A percentile compares a stretch with the other conserved stretches of the same genome.
phyloP scores from a whole-genome alignment of 768 basidiomycete genomes.

The Gautieria morchelliformis region DNA sequence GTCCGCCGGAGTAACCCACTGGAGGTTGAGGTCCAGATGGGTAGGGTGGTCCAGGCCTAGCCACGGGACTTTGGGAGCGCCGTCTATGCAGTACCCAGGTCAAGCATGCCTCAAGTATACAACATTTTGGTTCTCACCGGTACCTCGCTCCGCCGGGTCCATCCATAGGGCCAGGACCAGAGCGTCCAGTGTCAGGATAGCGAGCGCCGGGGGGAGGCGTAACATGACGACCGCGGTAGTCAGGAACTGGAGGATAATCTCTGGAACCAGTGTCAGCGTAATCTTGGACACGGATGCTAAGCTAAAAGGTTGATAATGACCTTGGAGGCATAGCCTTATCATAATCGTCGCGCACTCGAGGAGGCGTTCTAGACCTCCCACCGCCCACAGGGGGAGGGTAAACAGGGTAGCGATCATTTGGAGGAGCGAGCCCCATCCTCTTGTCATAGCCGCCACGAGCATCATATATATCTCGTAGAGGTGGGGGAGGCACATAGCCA shows the following conservation, averaged over 20 bases:
- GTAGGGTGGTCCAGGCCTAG: conserved; percentile 34
- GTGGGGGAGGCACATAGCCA: conserved; percentile 38
- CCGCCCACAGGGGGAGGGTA: conserved; percentile 41
- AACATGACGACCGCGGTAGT: conserved; percentile 41
- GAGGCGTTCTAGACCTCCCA: conserved; percentile 44
- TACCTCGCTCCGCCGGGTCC: conserved; percentile 23
- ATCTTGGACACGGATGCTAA: neutral
- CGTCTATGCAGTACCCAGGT: conserved; percentile 32
- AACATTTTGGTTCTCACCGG: conserved; percentile 22
- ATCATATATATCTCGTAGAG: conserved; percentile 44
- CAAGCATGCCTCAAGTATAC: neutral
- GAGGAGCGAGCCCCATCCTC: conserved; percentile 30
- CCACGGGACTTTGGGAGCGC: conserved; percentile 63
- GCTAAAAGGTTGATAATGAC: conserved; percentile 36
- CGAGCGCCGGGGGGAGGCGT: conserved; percentile 43
- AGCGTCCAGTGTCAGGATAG: conserved; percentile 29
- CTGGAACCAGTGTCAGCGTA: conserved; percentile 22
- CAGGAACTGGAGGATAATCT: conserved; percentile 47
- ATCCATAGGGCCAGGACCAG: conserved; percentile 28
- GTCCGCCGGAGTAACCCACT: conserved; percentile 8
- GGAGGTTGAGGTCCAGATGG: conserved; percentile 22
- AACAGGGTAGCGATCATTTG: conserved; percentile 32
- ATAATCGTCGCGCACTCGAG: conserved; percentile 54
- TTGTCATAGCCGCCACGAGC: conserved; percentile 15
- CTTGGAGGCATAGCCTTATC: conserved; percentile 46